Evolutionary conservation across 176 grass and related monocot species (phyloP), one percentile per base, ranked within the genome.

Genomic region (Zoysia japonica): DNA sequence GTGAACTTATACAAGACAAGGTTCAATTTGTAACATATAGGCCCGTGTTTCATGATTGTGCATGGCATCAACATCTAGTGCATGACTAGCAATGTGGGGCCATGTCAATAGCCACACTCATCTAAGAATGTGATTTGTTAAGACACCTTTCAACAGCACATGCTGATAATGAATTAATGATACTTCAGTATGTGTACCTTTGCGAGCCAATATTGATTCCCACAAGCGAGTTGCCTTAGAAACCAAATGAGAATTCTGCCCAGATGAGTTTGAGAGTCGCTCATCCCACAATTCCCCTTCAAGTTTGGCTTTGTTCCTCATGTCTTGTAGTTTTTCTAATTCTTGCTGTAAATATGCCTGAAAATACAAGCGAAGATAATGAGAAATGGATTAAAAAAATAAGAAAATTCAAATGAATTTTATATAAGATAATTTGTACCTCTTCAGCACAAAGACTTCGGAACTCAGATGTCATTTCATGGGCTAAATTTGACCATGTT

Each of bases 381-480:
- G 74, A 63, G 8, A 75, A 89, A 75, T 69, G 47, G 28, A 67
- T 78, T 87, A 14, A 67, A 47, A n/a, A 76, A 28, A 35, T 28
- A 77, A 47, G 38, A 42, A 59, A 76, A 80, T 82, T 51, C 41
- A 52, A 79, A 83, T 80, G n/a, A 43, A 86, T 53, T 77, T 17
- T 51, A 83, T 47, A 67, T 36, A 75, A 79, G 51, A 51, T 88
- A 76, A 40, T 38, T 28, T 77, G 46, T 88, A 99, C 96, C 96
- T 99, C 96, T 93, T 99, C 96, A 54, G 96, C 96, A 88, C 92
- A 96, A 70, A 99, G 92, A 85, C 96, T 91, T 77, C 96, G 92
- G 77, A 99, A 99, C 85, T 99, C 96, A 50, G 92, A 82, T 55
- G 96, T 99, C 92, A 99, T 99, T 95, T 99, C 96, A 86, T 99